Percentiles rank a stretch among this genome's conserved stretches.
These are phyloP conservation scores for Aspergillus ibericus DNA, from an alignment of 2,329 filamentous ascomycete genomes.

Conservation along the genomic window DNA sequence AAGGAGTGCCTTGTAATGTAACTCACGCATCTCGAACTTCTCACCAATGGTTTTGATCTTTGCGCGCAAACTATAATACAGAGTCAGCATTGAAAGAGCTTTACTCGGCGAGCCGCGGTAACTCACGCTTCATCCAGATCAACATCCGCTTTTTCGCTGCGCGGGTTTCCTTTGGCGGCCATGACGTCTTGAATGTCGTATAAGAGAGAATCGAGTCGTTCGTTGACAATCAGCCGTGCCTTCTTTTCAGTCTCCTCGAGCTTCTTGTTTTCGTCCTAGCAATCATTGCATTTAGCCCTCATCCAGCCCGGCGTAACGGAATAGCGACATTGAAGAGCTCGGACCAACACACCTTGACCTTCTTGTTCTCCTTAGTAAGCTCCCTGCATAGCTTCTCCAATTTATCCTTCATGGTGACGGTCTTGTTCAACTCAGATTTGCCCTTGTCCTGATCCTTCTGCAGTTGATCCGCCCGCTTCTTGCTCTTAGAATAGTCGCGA, in stretches of 20 bases:
- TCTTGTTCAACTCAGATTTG: constrained; percentile 85
- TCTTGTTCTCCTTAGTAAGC: constrained; percentile 95
- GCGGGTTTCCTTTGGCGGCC: constrained; percentile 78
- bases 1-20: constrained; percentile 89
- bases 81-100: constrained; percentile 10
- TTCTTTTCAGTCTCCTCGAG: constrained; percentile 82
- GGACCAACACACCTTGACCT: constrained; percentile 72
- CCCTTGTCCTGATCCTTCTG: constrained; percentile 96
- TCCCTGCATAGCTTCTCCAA: constrained; percentile 94
- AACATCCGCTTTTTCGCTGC: constrained; percentile 77
- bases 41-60: constrained; percentile 92
- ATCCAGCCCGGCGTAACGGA: neutral
- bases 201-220: constrained; percentile 76
- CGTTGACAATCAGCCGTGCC: constrained; percentile 79
- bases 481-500: constrained; percentile 90
- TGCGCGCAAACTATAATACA: constrained; percentile 55
- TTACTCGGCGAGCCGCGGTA: constrained; percentile 4
- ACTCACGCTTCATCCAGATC: constrained; percentile 86
- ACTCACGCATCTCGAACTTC: constrained; percentile 91
- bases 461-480: constrained; percentile 88
- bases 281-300: constrained; percentile 16
- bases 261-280: constrained; percentile 86
- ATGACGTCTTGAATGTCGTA: constrained; percentile 86
- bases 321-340: neutral
- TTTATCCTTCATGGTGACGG: constrained; percentile 89